phyloP scores from a whole-genome alignment of 805 yeast genomes.

The Trichomonascus vanleenenianus region DNA sequence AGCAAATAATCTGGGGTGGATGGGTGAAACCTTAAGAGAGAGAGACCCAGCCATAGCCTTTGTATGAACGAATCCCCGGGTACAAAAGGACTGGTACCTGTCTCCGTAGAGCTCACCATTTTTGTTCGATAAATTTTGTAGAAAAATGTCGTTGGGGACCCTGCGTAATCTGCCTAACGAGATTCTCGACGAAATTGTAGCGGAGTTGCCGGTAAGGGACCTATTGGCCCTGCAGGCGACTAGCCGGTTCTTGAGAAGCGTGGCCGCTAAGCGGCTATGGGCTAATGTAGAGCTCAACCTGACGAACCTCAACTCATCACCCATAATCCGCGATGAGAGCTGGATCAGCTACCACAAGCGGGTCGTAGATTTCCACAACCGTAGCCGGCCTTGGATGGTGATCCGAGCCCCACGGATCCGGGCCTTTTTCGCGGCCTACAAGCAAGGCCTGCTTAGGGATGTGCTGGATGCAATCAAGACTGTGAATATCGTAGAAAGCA shows the following conservation, averaged over 20 bases:
- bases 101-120: no score
- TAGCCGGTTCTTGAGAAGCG: constrained; percentile 1
- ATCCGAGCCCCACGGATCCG: neutral
- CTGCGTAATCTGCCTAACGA: constrained; percentile 2
- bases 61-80: no score
- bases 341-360: constrained; percentile 2
- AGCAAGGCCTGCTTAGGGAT: neutral
- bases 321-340: constrained; percentile 2
- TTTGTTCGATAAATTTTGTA: no score
- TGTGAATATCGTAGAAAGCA: constrained; percentile 3
- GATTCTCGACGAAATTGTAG: neutral
- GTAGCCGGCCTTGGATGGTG: constrained; percentile 6
- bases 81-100: no score
- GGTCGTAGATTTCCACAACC: neutral
- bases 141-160: no score
- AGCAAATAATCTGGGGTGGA: neutral
- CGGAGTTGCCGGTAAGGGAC: neutral
- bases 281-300: constrained; percentile 5
- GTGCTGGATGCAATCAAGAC: constrained; percentile 4
- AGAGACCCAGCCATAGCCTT: no score
- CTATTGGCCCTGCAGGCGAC: constrained; percentile 2
- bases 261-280: constrained; percentile 4
- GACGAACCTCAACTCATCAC: neutral
- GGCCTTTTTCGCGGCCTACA: constrained; percentile 5
- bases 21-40: neutral